Evolutionary conservation across 2,329 filamentous ascomycete genomes (phyloP), one percentile per base, ranked within the genome.

Genomic region (Aspergillus hiratsukae): DNA sequence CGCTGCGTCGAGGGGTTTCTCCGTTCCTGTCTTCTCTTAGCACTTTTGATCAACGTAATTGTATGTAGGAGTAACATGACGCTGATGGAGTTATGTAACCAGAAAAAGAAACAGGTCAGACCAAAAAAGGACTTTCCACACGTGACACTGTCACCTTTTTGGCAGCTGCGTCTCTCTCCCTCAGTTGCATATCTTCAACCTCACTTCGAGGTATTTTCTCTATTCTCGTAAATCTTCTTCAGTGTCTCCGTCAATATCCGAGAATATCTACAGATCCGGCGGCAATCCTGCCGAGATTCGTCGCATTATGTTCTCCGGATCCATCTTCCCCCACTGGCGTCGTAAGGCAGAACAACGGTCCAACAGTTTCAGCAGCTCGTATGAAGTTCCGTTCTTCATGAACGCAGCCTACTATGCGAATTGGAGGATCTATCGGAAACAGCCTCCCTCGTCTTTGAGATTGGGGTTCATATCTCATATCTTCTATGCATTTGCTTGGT

Each of bases 361-460:
- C 54, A 66, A 60, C 54, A 61, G 37, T n/a, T 37, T 48, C 45
- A 53, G 58, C 53, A 62, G 49, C 53, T 66, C 70, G 5, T 69
- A 70, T 46, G 69, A 76, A 41, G 69, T 76, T 23, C 71, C 74
- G 10, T 66, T 75, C 49, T 76, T 70, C 63, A 66, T 83, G 67
- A 94, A 94, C 72, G 89, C 87, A 23, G 87, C 91, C 19, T 94
- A 93, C 75, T 94, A 90, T 72, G 88, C 89, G n/a, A 93, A 90
- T 73, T 86, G 84, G 76, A 80, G 86, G 57, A 83, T 91, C 63
- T 91, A 91, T 74, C 80, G 82, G 55, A 83, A 87, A 61, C 84
- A 90, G 65, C 88, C 88, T 17, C 90, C 90, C 0, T 88, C 84
- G 1, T 85, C 85, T 54, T 77, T 93, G 67, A 89, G 89, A 69